A percentile compares a stretch with the other conserved stretches of the same genome.
Evolutionary conservation across 495 filamentous ascomycete species (phyloP).

Genomic region (Lepraria neglecta): DNA sequence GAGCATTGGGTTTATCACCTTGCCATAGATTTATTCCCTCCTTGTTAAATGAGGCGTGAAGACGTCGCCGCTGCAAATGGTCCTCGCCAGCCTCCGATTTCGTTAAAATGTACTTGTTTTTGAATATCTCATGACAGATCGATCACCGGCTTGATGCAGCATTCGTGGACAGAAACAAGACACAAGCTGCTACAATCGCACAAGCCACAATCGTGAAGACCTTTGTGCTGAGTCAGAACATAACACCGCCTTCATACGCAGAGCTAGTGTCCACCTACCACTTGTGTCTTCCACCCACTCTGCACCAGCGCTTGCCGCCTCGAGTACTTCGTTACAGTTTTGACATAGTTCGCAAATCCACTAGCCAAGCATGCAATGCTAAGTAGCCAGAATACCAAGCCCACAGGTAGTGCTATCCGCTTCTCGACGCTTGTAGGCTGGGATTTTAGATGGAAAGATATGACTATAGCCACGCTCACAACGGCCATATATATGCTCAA

Average conservation of each 20-base stretch:
- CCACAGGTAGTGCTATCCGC: constrained; percentile 73
- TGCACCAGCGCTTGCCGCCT: constrained; percentile 77
- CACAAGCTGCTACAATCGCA: constrained; percentile 73
- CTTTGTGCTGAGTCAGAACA: constrained; percentile 29
- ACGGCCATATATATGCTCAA: constrained; percentile 86
- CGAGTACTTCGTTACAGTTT: constrained; percentile 79
- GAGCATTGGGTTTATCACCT: too few relatives aligned
- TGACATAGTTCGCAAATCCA: constrained; percentile 81
- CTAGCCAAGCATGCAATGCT: constrained; percentile 65
- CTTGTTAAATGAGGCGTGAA: neutral
- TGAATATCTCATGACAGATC: neutral
- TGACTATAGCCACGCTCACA: constrained; percentile 79
- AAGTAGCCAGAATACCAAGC: constrained; percentile 80
- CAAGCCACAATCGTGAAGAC: constrained; percentile 70
- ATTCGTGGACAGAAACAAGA: constrained; percentile 57
- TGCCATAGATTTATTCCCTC: neutral
- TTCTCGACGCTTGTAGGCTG: constrained; percentile 63
- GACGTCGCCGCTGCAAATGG: neutral
- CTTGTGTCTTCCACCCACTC: constrained; percentile 87
- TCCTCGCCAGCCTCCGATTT: neutral
- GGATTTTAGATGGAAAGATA: constrained; percentile 84
- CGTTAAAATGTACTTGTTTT: neutral
- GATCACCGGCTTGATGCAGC: constrained; percentile 25
- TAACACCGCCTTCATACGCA: neutral
- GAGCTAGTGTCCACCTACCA: constrained; percentile 43